Evolutionary conservation across 2,329 filamentous ascomycete genomes (phyloP), one percentile per base, ranked within the genome.

Genomic region (Alternaria tenuissima): DNA sequence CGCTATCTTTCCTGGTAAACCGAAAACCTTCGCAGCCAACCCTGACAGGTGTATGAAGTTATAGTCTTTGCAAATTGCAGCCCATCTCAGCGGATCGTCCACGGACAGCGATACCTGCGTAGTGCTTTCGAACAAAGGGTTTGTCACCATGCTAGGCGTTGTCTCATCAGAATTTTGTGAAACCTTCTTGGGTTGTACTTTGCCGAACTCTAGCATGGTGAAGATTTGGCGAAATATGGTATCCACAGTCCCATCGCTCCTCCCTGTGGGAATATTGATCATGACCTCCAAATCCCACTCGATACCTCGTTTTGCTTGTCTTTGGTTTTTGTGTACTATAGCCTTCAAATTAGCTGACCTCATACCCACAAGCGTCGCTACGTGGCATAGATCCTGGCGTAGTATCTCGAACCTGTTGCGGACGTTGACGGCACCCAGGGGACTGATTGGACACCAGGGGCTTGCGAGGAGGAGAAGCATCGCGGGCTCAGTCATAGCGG

Each of bases 401-500:
- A 61, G 32, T 14, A 61, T 5, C 7, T 61, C 55, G 20, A 58
- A 61, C 32, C 49, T 41, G 20, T 61, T 61, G 32, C 55, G 55
- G 28, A 58, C 59, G 34, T 61, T 61, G 12, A 58, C 59, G 3
- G 55, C 55, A n/a, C 59, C 59, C 6, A 55, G 39, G 6, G 59
- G 55, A 42, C 49, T 61, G 44, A 58, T 52, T 5, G 59, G 59
- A 41, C 55, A 61, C 22, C 26, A 30, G 5, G 47, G 55, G 30
- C 44, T 61, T 3, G 55, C 34, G 34, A 62, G 51, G n/a, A 59
- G 55, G 26, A 62, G 39, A 24, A 62, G 55, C 59, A 62, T 62
- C 16, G 55, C 59, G 2, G 59, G 43, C 22, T 59, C 55, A 18
- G 55, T 59, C 55, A 59, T 48, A 12, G 55, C 55, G 14, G 59